Percentiles rank a stretch among this genome's conserved stretches.
phyloP scores from a whole-genome alignment of 257 asterid species.

The Solanum megistacrolobum region DNA sequence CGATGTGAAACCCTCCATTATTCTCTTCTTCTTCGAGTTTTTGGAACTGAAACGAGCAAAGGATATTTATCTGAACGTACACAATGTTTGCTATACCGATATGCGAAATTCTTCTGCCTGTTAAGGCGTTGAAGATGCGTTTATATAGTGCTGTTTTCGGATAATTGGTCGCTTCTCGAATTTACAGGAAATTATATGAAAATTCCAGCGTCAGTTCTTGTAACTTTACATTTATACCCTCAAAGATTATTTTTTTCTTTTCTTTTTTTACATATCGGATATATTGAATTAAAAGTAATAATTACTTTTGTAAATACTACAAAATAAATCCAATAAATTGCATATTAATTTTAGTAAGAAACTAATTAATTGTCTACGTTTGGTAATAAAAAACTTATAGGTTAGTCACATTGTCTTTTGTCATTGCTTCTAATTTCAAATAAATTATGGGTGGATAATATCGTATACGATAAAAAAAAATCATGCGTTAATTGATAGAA shows the following conservation, averaged over 20 bases:
- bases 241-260: fast-evolving
- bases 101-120: neutral
- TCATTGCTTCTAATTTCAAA: neutral
- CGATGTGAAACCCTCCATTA: slow-evolving; percentile 69
- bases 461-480: too few species aligned
- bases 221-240: neutral
- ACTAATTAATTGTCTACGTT: neutral
- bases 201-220: neutral
- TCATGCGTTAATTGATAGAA: neutral
- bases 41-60: neutral
- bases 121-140: neutral
- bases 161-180: neutral
- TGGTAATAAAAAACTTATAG: neutral
- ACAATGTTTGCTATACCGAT: neutral
- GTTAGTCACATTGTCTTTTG: neutral
- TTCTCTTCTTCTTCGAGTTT: neutral
- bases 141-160: neutral
- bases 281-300: neutral
- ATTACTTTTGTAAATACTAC: neutral
- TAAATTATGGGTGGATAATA: neutral
- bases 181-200: neutral
- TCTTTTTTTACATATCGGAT: neutral
- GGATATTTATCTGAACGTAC: neutral
- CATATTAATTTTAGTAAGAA: neutral
- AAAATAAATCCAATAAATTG: neutral